phyloP scores from a whole-genome alignment of 495 filamentous ascomycete species.

The Lentithecium fluviatile region DNA sequence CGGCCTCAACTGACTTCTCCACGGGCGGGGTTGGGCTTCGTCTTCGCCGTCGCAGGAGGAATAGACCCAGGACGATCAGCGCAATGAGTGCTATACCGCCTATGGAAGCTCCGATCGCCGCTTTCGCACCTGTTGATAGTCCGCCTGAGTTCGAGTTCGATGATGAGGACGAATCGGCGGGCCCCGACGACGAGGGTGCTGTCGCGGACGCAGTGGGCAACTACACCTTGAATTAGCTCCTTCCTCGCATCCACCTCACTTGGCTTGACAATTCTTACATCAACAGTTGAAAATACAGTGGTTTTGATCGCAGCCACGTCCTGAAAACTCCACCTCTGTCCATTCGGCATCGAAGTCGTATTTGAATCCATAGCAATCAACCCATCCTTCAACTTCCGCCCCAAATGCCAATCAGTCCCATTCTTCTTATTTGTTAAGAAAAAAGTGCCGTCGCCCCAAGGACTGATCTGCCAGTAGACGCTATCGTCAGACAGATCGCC shows the following conservation, averaged over 20 bases:
- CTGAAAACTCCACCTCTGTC: conserved; percentile 19
- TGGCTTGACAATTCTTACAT: conserved; percentile 7
- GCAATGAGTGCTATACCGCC: conserved; percentile 15
- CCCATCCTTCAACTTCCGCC: conserved; percentile 1
- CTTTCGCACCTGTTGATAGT: conserved; percentile 17
- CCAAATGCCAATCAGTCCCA: conserved; percentile 24
- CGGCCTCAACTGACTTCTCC: neutral
- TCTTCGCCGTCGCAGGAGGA: conserved; percentile 18
- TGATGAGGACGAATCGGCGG: neutral
- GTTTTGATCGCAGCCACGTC: neutral
- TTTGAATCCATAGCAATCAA: conserved; percentile 15
- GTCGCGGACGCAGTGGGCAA: neutral
- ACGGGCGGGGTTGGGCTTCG: neutral
- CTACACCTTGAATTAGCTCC: neutral
- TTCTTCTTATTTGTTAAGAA: conserved; percentile 23
- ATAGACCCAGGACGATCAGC: conserved; percentile 9
- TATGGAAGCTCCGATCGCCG: conserved; percentile 10
- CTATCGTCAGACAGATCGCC: conserved; percentile 11
- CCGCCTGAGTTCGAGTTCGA: conserved; percentile 2
- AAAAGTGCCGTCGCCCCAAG: conserved; percentile 30
- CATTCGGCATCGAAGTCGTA: conserved; percentile 6
- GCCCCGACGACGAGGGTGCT: neutral
- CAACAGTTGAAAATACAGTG: conserved; percentile 16
- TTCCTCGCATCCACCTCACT: no score
- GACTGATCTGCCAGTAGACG: conserved; percentile 20